Percentiles rank a stretch among this genome's conserved stretches.
Conservation (phyloP, 257 asterid species). For the Perilla frutescens region DNA sequence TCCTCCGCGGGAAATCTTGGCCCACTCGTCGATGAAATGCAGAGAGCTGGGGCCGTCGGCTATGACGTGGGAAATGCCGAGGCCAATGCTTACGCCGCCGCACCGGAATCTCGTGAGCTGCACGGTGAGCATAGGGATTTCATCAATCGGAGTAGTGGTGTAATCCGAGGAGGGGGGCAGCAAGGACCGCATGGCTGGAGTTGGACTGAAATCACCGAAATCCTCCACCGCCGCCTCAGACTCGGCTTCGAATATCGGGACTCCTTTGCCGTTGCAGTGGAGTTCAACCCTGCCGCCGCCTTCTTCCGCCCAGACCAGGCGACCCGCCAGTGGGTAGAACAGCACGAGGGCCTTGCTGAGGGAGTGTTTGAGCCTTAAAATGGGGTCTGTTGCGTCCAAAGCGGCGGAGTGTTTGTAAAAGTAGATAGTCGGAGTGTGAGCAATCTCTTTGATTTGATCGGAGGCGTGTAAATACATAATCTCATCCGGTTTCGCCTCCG, state of each 20-base stretch:
- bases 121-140: constrained; percentile 47
- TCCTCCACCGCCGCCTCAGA: constrained; percentile 55
- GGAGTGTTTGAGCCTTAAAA: constrained; percentile 40
- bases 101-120: constrained; percentile 49
- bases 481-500: constrained; percentile 56
- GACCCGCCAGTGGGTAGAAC: constrained; percentile 72
- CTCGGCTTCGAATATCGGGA: constrained; percentile 60
- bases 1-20: constrained; percentile 42
- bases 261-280: constrained; percentile 65
- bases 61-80: constrained; percentile 52
- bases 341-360: constrained; percentile 53
- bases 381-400: constrained; percentile 24
- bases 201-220: constrained; percentile 64
- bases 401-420: constrained; percentile 48
- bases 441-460: constrained; percentile 58
- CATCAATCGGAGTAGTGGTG: constrained; percentile 53
- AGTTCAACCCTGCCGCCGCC: constrained; percentile 66
- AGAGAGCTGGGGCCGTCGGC: constrained; percentile 57
- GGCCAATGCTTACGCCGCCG: constrained; percentile 52
- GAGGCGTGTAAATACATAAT: constrained; percentile 49
- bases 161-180: constrained; percentile 60
- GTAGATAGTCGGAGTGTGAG: constrained; percentile 61
- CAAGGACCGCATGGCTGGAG: constrained; percentile 42
- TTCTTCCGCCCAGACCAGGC: constrained; percentile 48
- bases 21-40: constrained; percentile 56